These are phyloP conservation scores for Aleurites moluccanus DNA, from an alignment of 441 rosid genomes.

Conservation along the genomic window DNA sequence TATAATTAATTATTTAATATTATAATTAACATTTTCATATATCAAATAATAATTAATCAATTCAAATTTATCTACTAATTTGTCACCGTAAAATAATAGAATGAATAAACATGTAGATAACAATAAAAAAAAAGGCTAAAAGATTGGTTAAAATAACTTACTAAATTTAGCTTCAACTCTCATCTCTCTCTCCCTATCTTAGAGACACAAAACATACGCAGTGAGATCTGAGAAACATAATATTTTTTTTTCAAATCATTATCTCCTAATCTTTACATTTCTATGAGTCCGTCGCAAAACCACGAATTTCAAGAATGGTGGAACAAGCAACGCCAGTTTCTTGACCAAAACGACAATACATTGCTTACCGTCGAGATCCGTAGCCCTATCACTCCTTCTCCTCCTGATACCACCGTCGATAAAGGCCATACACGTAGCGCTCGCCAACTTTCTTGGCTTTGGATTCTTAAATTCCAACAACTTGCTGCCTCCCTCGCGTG, in stretches of 20 bases:
- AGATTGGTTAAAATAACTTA: neutral
- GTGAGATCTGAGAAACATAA: conserved; percentile 1
- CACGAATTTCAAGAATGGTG: conserved; percentile 94
- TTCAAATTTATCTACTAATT: too few species aligned
- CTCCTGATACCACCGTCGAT: conserved; percentile 39
- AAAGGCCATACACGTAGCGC: conserved; percentile 62
- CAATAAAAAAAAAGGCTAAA: neutral
- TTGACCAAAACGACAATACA: conserved; percentile 20
- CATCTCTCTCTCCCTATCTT: neutral
- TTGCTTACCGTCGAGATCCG: conserved; percentile 23
- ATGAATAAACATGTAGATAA: neutral
- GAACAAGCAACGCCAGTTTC: conserved; percentile 74
- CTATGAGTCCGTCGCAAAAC: conserved; percentile 74
- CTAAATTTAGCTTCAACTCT: neutral
- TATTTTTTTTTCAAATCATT: neutral
- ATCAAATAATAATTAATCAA: too few species aligned
- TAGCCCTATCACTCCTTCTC: conserved; percentile 9
- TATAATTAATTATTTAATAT: too few species aligned
- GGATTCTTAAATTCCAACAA: conserved; percentile 57
- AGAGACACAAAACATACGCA: neutral
- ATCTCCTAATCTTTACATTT: neutral
- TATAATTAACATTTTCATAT: too few species aligned
- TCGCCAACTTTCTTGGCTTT: conserved; percentile 73
- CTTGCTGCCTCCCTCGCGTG: conserved; percentile 12
- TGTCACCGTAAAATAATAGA: too few species aligned